These are phyloP conservation scores for Beverwykella pulmonaria DNA, from an alignment of 495 filamentous ascomycete genomes.

Conservation along the genomic window DNA sequence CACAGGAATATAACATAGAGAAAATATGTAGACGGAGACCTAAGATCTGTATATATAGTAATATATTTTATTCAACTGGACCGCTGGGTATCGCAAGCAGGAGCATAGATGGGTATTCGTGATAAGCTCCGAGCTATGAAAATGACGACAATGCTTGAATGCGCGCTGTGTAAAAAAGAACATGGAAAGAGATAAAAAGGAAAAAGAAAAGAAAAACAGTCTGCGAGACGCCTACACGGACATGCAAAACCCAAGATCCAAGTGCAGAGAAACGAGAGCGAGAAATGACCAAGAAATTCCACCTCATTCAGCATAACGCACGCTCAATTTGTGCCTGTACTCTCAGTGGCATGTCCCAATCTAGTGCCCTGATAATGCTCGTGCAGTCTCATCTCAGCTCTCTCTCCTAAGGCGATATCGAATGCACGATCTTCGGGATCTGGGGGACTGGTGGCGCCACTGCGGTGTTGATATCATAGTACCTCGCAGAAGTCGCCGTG, in stretches of 20 bases:
- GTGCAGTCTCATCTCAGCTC: not conserved
- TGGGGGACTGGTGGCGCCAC: conserved; percentile 1
- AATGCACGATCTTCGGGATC: conserved; percentile 29
- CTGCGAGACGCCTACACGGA: no score
- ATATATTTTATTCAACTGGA: not conserved
- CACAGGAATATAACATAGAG: not conserved
- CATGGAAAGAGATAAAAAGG: not conserved
- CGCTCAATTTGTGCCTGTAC: not conserved
- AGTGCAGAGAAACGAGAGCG: no score
- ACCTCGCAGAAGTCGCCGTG: conserved; percentile 9
- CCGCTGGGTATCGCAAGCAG: not conserved
- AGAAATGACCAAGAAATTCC: no score
- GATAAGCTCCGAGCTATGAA: not conserved
- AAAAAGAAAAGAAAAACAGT: not conserved
- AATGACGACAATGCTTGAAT: not conserved
- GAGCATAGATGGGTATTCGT: not conserved
- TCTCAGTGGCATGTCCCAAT: not conserved
- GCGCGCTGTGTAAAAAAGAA: not conserved
- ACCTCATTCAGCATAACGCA: no score
- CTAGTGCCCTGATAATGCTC: not conserved
- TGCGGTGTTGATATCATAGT: conserved; percentile 20
- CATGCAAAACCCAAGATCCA: no score
- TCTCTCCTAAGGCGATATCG: conserved; percentile 9
- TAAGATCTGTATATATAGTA: not conserved
- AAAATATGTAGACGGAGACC: not conserved